Base-by-base conservation (phyloP, 129 eudicot genomes). In the Saussurea involucrata region DNA sequence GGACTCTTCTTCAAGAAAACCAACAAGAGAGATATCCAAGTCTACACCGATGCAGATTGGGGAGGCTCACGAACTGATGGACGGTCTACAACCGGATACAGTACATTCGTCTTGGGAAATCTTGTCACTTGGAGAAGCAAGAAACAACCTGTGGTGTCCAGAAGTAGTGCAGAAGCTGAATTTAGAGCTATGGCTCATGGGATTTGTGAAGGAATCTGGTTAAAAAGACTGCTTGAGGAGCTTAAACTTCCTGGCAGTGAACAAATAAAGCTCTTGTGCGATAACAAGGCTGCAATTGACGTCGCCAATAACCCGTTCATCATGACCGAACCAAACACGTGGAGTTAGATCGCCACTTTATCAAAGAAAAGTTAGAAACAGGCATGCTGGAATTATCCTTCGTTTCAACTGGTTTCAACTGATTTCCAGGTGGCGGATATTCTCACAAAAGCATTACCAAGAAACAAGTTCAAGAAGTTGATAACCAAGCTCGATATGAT, bases 151-250 rank as follows among this genome's bases (percentile, higher is more conserved):
- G n/a, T n/a, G n/a, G 71, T 29, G 6, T 15, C 71, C 3, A 15
- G 71, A 11, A 46, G 18, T 46, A 46, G 57, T 46, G 57, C n/a
- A 9, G 18, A 69, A 6, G 58, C 74, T 0, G 27, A 69, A 34
- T 69, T 15, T 22, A 18, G 74, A 3, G 74, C 74, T 8, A 20
- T 69, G 11, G 3, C 27, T 4, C 28, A 6, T 12, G 57, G 74
- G 9, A 69, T 69, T 13, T 69, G 60, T 69, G 74, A 69, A 37
- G 74, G 74, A 69, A 69, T 69, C 0, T 69, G 74, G 58, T 6
- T 36, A 34, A 7, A 15, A 33, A 18, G 13, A 18, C 2, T 69
- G 11, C 74, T 69, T 13, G 15, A 68, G 20, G 74, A 69, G 33
- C 29, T 69, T 0, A 37, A 24, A 33, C 22, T 37, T 15, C 37